A percentile compares a stretch with the other conserved stretches of the same genome.
Conservation (phyloP, 2,329 filamentous ascomycete species). For the Neofusicoccum laricinum region DNA sequence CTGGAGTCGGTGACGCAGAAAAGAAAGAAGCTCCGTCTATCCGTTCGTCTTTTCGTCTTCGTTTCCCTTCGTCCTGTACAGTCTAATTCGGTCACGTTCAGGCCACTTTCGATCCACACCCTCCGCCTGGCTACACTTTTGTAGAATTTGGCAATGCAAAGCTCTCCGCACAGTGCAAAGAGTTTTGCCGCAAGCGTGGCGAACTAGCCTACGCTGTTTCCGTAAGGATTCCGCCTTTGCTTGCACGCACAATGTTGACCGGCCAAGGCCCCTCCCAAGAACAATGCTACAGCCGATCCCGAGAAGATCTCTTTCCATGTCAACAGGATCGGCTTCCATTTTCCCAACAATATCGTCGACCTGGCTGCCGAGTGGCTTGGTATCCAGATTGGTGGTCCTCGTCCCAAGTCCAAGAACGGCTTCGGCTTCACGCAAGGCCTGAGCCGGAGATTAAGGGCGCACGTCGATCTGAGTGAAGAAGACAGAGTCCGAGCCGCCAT, state of each 20-base stretch:
- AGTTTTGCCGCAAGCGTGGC: slow-evolving; percentile 54
- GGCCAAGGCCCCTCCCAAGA: slow-evolving; percentile 41
- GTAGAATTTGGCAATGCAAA: slow-evolving; percentile 59
- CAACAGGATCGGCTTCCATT: slow-evolving; percentile 62
- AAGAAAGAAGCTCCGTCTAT: slow-evolving; percentile 57
- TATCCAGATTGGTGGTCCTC: slow-evolving; percentile 25
- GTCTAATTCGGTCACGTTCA: slow-evolving; percentile 36
- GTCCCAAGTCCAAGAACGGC: slow-evolving; percentile 21
- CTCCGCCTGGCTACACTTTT: slow-evolving; percentile 60
- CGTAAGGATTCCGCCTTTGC: slow-evolving; percentile 43
- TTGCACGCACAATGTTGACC: slow-evolving; percentile 19
- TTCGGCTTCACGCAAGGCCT: slow-evolving; percentile 34
- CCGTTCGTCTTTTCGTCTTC: slow-evolving; percentile 34
- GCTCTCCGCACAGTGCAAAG: slow-evolving; percentile 57
- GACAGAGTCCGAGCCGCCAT: slow-evolving; percentile 59
- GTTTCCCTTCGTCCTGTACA: slow-evolving; percentile 13
- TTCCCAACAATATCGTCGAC: slow-evolving; percentile 58
- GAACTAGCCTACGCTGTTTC: slow-evolving; percentile 58
- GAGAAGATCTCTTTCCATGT: slow-evolving; percentile 59
- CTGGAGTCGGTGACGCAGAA: slow-evolving; percentile 57
- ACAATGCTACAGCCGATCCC: slow-evolving; percentile 48
- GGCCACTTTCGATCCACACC: slow-evolving; percentile 54
- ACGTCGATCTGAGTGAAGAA: neutral
- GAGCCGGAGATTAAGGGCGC: slow-evolving; percentile 5
- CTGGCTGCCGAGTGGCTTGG: slow-evolving; percentile 54